phyloP scores from a whole-genome alignment of 805 yeast genomes.

The Candida chilensis region DNA sequence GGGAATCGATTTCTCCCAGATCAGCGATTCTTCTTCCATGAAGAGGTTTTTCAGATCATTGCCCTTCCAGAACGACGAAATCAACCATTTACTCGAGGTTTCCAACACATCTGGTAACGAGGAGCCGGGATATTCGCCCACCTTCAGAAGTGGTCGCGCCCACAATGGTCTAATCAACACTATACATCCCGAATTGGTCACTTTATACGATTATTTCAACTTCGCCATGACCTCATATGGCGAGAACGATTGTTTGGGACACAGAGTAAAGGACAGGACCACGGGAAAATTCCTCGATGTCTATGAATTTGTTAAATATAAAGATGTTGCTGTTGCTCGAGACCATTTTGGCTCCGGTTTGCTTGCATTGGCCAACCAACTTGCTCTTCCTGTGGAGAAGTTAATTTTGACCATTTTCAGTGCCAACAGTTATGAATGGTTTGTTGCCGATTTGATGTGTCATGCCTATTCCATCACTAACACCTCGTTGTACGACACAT shows the following conservation, averaged over 20 bases:
- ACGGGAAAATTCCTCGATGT: conserved; percentile 6
- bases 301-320: conserved; percentile 11
- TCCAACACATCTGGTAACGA: background rate
- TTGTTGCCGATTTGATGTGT: conserved; percentile 28
- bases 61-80: background rate
- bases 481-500: conserved; percentile 21
- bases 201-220: background rate
- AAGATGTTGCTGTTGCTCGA: conserved; percentile 10
- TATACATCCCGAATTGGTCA: background rate
- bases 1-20: too few species aligned
- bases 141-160: background rate
- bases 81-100: background rate
- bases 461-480: conserved; percentile 21
- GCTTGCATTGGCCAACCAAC: conserved; percentile 6
- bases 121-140: background rate
- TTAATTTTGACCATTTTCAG: conserved; percentile 21
- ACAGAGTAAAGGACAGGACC: conserved; percentile 3
- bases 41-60: too few species aligned
- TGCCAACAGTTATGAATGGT: conserved; percentile 29
- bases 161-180: background rate
- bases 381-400: background rate
- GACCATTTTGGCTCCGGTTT: conserved; percentile 17
- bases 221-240: background rate
- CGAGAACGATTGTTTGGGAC: conserved; percentile 6
- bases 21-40: too few species aligned